Percentiles rank a stretch among this genome's conserved stretches.
These are phyloP conservation scores for Penicillium frequentans DNA, from an alignment of 2,329 filamentous ascomycete genomes.

Conservation along the genomic window DNA sequence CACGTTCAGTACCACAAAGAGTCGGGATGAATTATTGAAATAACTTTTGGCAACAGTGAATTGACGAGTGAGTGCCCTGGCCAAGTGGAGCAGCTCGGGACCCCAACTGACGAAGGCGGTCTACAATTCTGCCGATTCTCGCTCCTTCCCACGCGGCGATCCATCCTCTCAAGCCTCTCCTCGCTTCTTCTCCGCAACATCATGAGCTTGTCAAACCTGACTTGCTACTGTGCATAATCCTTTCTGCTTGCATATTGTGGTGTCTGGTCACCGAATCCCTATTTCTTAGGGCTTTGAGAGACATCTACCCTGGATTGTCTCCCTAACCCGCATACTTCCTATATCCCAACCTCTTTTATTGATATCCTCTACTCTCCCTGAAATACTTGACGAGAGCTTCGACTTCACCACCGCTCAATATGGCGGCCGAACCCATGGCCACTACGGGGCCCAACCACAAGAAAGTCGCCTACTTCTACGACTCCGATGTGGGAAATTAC, in stretches of 20 bases:
- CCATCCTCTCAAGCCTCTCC: conserved; percentile 26
- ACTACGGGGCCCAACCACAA: conserved; percentile 62
- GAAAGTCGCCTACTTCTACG: conserved; percentile 97
- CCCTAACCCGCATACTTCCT: conserved; percentile 18
- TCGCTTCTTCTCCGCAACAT: conserved; percentile 19
- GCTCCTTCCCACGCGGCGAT: conserved; percentile 23
- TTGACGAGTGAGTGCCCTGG: not conserved
- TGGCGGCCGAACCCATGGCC: conserved; percentile 54
- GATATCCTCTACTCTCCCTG: not conserved
- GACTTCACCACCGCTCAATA: conserved; percentile 23
- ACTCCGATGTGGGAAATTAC: conserved; percentile 97
- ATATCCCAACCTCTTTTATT: conserved; percentile 9
- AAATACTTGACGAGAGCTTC: conserved; percentile 6
- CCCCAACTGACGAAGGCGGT: conserved; percentile 37
- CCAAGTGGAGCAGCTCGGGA: conserved; percentile 6
- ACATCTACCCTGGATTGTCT: conserved; percentile 7
- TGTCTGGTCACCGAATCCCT: conserved; percentile 9
- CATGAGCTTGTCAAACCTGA: conserved; percentile 17
- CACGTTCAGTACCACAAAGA: not conserved
- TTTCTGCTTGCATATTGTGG: conserved; percentile 3
- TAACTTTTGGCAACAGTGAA: not conserved
- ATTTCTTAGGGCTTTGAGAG: conserved; percentile 4
- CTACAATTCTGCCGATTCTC: conserved; percentile 18
- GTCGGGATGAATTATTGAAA: conserved; percentile 4
- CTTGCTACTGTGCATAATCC: conserved; percentile 9